Conservation (phyloP, 768 basidiomycete species). For the Leccinum longicurvipes region DNA sequence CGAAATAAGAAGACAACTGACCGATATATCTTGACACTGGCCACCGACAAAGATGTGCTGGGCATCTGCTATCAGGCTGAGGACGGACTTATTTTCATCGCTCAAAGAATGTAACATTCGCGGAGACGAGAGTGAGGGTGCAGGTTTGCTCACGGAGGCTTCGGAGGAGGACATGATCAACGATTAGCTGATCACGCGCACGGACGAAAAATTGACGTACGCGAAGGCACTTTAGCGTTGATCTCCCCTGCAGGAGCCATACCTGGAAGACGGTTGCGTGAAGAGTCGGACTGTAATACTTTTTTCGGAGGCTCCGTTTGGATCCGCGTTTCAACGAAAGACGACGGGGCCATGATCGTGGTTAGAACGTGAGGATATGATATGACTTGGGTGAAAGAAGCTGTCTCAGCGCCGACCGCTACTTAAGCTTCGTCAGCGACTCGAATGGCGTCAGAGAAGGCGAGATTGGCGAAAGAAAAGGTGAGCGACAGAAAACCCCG, state of each 20-base stretch:
- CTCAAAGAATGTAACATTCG: slow-evolving; percentile 66
- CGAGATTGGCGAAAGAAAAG: slow-evolving; percentile 34
- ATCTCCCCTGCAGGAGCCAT: slow-evolving; percentile 1
- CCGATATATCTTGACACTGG: slow-evolving; percentile 74
- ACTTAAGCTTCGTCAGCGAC: slow-evolving; percentile 1
- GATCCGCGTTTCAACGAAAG: background rate
- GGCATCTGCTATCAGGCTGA: slow-evolving; percentile 71
- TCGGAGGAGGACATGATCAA: slow-evolving; percentile 12
- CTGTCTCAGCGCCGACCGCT: slow-evolving; percentile 1
- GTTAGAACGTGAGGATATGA: no score
- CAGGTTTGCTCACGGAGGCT: slow-evolving; percentile 61
- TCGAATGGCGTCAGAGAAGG: slow-evolving; percentile 35
- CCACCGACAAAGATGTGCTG: slow-evolving; percentile 79
- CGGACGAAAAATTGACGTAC: slow-evolving; percentile 18
- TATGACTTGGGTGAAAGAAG: background rate
- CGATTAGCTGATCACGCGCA: background rate
- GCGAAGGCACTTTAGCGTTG: slow-evolving; percentile 20
- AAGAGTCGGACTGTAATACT: background rate
- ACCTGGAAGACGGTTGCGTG: slow-evolving; percentile 6
- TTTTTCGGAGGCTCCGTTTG: slow-evolving; percentile 1
- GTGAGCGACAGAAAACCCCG: slow-evolving; percentile 2
- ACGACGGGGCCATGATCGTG: background rate
- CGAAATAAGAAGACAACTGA: slow-evolving; percentile 31
- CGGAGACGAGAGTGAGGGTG: slow-evolving; percentile 45
- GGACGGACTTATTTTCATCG: slow-evolving; percentile 64